Evolutionary conservation across 2,329 filamentous ascomycete genomes (phyloP).

Genomic region (Dryadomyces quercivorus): DNA sequence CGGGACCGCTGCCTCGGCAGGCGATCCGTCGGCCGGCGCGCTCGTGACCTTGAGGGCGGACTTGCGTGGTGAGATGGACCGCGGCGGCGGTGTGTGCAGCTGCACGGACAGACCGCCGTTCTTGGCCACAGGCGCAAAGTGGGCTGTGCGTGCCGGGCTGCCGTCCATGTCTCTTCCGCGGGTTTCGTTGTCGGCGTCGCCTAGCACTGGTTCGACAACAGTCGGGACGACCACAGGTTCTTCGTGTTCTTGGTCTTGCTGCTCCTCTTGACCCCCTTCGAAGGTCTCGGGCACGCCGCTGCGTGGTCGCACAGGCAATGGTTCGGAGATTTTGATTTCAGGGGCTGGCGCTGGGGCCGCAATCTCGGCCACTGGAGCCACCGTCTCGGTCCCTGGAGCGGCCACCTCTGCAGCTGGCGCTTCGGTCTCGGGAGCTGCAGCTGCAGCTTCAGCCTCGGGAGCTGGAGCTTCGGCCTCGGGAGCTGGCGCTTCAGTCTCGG

Average conservation of each 20-base stretch:
- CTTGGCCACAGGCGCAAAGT: constrained; percentile 43
- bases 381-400: no score
- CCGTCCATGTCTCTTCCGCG: constrained; percentile 26
- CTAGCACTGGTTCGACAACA: constrained; percentile 1
- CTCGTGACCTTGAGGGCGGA: constrained; percentile 60
- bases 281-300: no score
- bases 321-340: no score
- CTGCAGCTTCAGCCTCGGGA: no score
- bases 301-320: no score
- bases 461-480: no score
- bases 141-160: constrained; percentile 57
- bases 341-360: no score
- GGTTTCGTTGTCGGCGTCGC: constrained; percentile 12
- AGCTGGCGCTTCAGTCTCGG: no score
- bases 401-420: no score
- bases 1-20: constrained; percentile 28
- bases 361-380: no score
- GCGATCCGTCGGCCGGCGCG: constrained; percentile 38
- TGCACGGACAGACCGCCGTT: constrained; percentile 36
- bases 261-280: background rate
- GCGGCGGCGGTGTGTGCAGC: constrained; percentile 53
- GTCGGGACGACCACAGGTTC: constrained; percentile 5
- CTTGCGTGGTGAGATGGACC: constrained; percentile 65
- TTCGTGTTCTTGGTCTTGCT: constrained; percentile 14
- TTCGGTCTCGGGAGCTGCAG: no score